Evolutionary conservation across 768 basidiomycete genomes (phyloP).

Genomic region (Mycena rebaudengoi): DNA sequence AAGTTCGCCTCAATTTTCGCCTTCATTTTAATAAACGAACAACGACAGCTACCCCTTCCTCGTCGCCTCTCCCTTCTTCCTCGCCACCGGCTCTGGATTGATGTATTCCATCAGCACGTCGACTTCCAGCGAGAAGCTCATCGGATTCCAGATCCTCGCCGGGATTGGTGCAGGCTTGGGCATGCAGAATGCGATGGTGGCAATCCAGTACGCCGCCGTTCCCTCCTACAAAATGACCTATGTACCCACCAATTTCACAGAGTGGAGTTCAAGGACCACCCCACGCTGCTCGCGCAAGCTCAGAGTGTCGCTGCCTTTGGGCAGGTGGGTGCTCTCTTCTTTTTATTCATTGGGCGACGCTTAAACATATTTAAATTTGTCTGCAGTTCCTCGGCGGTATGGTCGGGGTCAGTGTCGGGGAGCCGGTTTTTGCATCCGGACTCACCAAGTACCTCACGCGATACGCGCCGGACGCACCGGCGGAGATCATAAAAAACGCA

Average conservation of each 20-base stretch:
- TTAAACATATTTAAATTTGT: neutral
- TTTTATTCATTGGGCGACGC: neutral
- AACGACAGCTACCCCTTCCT: conserved; percentile 8
- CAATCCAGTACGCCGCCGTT: neutral
- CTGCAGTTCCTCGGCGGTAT: conserved; percentile 22
- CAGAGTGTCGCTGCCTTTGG: conserved; percentile 1
- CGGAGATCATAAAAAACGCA: neutral
- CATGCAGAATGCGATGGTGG: conserved; percentile 14
- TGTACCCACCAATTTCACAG: neutral
- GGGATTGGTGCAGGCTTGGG: conserved; percentile 16
- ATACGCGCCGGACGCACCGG: conserved; percentile 14
- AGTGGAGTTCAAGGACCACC: neutral
- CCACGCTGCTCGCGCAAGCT: conserved; percentile 9
- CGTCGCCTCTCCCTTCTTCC: conserved; percentile 23
- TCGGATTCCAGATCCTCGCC: conserved; percentile 15
- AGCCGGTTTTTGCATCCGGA: conserved; percentile 16
- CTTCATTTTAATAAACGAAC: neutral
- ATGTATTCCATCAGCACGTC: neutral
- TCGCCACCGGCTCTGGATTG: conserved; percentile 22
- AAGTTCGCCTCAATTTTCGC: neutral
- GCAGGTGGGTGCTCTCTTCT: neutral
- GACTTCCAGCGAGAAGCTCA: neutral
- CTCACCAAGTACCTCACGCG: conserved; percentile 2
- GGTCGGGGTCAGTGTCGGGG: conserved; percentile 11
- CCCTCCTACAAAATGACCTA: neutral